Evolutionary conservation across 2,329 filamentous ascomycete genomes (phyloP), one percentile per base, ranked within the genome.

Genomic region (Conoideocrella luteorostrata): DNA sequence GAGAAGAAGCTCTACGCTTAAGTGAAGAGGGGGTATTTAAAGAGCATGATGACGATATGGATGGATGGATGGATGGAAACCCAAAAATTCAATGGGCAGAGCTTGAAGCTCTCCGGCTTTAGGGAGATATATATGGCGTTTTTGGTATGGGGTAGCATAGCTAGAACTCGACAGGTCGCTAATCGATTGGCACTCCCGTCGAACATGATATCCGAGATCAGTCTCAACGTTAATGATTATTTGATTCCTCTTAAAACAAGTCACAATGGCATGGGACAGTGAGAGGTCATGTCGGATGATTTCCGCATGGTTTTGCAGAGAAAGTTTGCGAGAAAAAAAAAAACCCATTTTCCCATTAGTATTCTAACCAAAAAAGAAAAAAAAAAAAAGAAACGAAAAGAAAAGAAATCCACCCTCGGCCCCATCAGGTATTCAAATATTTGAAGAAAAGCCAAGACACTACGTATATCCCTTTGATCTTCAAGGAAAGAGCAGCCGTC

Each of bases 1-100:
- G 93, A 97, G 77, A 98, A 98, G 86, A 98, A 97, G 80, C 85
- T 98, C 55, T 98, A 95, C 70, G 88, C 89, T 58, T 96, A 81
- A 67, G 17, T 18, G 38, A 24, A 23, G 17, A 28, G 5, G 18
- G 21, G 4, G 30, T 17, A 22, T 32, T 15, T 40, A n/a, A 32
- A 35, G 40, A 21, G 29, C 13, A 22, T 33, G 21, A 36, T 26
- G 12, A 26, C 5, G 43, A 21, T 32, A 41, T 23, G 28, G 21
- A n/a, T n/a, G n/a, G n/a, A n/a, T n/a, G n/a, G n/a, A 13, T 26
- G 34, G 17, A 18, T 15, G 28, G n/a, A 26, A 41, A 30, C 9
- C 11, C 7, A 17, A 35, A 37, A 43, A n/a, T n/a, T 2, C 0
- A 20, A 13, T 18, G 4, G 7, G 12, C 11, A 9, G 34, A 10